Evolutionary conservation across 2,329 filamentous ascomycete species (phyloP), one percentile per base, ranked within the genome.

Genomic region (Diaporthe vaccinii): DNA sequence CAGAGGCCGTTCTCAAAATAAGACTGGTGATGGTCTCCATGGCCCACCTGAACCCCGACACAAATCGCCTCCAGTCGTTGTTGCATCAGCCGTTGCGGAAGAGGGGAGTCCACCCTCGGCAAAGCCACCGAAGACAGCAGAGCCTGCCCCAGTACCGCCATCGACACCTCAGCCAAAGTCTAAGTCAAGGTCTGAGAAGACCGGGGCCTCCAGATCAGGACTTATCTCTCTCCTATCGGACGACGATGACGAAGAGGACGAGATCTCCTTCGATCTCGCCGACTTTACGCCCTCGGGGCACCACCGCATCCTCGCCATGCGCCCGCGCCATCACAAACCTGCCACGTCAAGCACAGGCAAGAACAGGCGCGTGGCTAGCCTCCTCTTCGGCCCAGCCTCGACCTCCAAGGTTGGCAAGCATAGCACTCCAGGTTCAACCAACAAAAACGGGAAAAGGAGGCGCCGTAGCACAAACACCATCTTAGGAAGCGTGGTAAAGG

Each of bases 201-300:
- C 65, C 22, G 78, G 77, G 9, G 79, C 81, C 4, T 81, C 82
- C 62, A 81, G 80, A 36, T 82, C 79, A 74, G 84, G 85, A 61
- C 81, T 88, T 69, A 81, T 87, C 59, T 87, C 86, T 34, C 83
- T 88, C 74, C 78, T 87, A 15, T 83, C 85, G 9, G 83, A 84
- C 77, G 81, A 81, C 31, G 78, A 80, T 9, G 79, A 81, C 57
- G 81, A 82, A 25, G 81, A 83, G 59, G 85, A 86, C 71, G 85
- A 85, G 49, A 84, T 85, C 25, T 82, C 84, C 17, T 81, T 86
- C 61, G 80, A 83, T 36, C 79, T 79, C 14, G 77, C 78, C 55
- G 77, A 78, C 55, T 78, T 80, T 76, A 79, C 79, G 12, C 78
- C 78, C 9, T 72, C 75, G 44, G 73, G 74, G 28, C 69, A 75